A percentile compares a stretch with the other conserved stretches of the same genome.
phyloP scores from a whole-genome alignment of 2,329 filamentous ascomycete genomes.

The Exophiala lecanii-corni region DNA sequence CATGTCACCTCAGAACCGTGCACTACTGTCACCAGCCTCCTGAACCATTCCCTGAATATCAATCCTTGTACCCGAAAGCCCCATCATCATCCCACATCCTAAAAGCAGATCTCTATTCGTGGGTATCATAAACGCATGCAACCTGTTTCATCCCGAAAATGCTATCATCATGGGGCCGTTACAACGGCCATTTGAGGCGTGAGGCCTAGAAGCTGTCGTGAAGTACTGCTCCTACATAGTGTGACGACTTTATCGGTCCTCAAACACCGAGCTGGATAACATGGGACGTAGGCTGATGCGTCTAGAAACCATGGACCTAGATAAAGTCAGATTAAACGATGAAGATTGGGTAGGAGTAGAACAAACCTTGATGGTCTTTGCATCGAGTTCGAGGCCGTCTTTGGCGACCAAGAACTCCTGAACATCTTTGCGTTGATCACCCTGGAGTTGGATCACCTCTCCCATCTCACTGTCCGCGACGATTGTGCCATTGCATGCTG shows the following conservation, averaged over 20 bases:
- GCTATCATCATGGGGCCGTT: slow-evolving; percentile 23
- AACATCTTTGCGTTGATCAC: slow-evolving; percentile 98
- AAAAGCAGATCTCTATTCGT: slow-evolving; percentile 20
- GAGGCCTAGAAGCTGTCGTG: slow-evolving; percentile 22
- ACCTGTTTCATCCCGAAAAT: slow-evolving; percentile 21
- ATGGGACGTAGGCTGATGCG: slow-evolving; percentile 38
- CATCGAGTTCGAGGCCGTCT: slow-evolving; percentile 86
- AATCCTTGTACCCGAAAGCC: not conserved
- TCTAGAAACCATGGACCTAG: slow-evolving; percentile 51
- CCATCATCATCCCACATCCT: slow-evolving; percentile 8
- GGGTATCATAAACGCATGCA: slow-evolving; percentile 27
- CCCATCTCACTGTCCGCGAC: slow-evolving; percentile 94
- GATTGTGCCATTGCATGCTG: slow-evolving; percentile 99
- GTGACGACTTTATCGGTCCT: slow-evolving; percentile 34
- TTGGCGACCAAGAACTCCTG: slow-evolving; percentile 95
- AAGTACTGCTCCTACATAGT: not conserved
- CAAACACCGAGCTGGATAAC: slow-evolving; percentile 40
- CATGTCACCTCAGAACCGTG: slow-evolving; percentile 1
- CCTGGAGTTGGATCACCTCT: slow-evolving; percentile 99
- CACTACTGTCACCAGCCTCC: slow-evolving; percentile 2
- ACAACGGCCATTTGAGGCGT: slow-evolving; percentile 19
- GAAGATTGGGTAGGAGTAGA: slow-evolving; percentile 19
- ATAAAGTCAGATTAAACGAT: slow-evolving; percentile 3
- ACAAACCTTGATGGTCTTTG: slow-evolving; percentile 89
- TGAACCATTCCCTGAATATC: too few species aligned